Percentiles rank a stretch among this genome's conserved stretches.
Conservation (phyloP, 2,329 filamentous ascomycete species). For the Ophiostoma tasmaniense region DNA sequence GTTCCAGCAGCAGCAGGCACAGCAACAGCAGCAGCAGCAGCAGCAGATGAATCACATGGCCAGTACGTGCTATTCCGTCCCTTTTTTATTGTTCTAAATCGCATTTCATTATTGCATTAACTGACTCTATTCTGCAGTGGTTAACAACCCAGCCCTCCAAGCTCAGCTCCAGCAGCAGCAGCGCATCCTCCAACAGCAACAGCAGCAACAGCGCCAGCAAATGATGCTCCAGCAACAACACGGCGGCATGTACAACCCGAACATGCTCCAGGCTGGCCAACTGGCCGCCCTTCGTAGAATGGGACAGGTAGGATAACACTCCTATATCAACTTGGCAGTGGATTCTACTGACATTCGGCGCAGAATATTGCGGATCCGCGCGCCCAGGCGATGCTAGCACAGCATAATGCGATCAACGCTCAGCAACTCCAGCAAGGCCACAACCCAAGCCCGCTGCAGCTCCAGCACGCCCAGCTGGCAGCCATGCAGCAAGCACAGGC, state of each 20-base stretch:
- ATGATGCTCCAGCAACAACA: slow-evolving; percentile 43
- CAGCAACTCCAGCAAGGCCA: slow-evolving; percentile 30
- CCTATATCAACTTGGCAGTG: neutral
- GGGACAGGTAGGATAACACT: slow-evolving; percentile 10
- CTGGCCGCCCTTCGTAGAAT: slow-evolving; percentile 32
- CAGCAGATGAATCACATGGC: slow-evolving; percentile 34
- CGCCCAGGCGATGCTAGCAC: slow-evolving; percentile 35
- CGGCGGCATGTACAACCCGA: slow-evolving; percentile 40
- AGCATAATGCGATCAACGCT: slow-evolving; percentile 41
- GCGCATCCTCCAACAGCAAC: slow-evolving; percentile 41
- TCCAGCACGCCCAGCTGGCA: slow-evolving; percentile 24
- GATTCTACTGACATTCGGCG: neutral
- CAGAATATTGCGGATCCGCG: slow-evolving; percentile 17
- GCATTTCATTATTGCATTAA: too few species aligned
- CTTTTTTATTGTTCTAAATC: neutral
- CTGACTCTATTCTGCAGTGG: slow-evolving; percentile 7
- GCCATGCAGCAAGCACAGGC: slow-evolving; percentile 31
- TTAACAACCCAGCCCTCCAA: slow-evolving; percentile 29
- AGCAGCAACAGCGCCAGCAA: slow-evolving; percentile 44
- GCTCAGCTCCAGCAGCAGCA: slow-evolving; percentile 47
- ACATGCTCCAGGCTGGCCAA: slow-evolving; percentile 41
- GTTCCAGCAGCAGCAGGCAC: slow-evolving; percentile 40
- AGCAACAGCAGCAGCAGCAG: slow-evolving; percentile 35
- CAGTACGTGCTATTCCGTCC: slow-evolving; percentile 24
- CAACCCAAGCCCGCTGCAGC: slow-evolving; percentile 28